phyloP scores from a whole-genome alignment of 2,329 filamentous ascomycete species.

The Ceratocystis albifundus region DNA sequence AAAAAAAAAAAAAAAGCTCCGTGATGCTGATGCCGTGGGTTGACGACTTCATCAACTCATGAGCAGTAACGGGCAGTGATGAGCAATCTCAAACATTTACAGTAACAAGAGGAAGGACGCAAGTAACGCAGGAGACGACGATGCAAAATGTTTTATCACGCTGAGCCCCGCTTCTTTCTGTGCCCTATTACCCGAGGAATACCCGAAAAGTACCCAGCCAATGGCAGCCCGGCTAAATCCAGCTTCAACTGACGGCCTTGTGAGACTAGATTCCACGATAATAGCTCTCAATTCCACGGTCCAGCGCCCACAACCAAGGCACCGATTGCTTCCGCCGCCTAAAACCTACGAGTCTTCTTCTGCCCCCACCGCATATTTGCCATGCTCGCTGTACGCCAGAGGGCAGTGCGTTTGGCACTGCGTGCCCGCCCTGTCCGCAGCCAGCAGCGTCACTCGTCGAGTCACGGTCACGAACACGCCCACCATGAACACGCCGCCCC shows the following conservation, averaged over 20 bases:
- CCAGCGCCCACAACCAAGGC: not conserved
- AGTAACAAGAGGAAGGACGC: too few relatives aligned
- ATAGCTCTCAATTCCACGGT: constrained; percentile 12
- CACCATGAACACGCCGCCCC: constrained; percentile 35
- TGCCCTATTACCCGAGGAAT: not conserved
- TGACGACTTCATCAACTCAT: too few relatives aligned
- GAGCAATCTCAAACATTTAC: too few relatives aligned
- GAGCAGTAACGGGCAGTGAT: too few relatives aligned
- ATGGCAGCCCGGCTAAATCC: constrained; percentile 13
- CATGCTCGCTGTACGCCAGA: constrained; percentile 38
- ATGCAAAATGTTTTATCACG: too few relatives aligned
- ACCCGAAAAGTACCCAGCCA: constrained; percentile 8
- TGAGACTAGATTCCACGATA: not conserved
- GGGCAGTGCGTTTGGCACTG: constrained; percentile 32
- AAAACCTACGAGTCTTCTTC: not conserved
- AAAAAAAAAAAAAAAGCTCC: too few relatives aligned
- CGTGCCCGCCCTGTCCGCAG: constrained; percentile 30
- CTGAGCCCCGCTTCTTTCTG: too few relatives aligned
- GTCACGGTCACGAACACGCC: constrained; percentile 34
- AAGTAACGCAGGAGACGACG: too few relatives aligned
- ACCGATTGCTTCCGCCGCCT: constrained; percentile 3
- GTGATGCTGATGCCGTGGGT: too few relatives aligned
- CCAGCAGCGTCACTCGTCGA: constrained; percentile 44
- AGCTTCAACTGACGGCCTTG: not conserved
- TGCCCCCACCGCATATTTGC: constrained; percentile 23